Evolutionary conservation across 148 eudicot genomes (phyloP).

Genomic region (Vaccinium myrtillus): DNA sequence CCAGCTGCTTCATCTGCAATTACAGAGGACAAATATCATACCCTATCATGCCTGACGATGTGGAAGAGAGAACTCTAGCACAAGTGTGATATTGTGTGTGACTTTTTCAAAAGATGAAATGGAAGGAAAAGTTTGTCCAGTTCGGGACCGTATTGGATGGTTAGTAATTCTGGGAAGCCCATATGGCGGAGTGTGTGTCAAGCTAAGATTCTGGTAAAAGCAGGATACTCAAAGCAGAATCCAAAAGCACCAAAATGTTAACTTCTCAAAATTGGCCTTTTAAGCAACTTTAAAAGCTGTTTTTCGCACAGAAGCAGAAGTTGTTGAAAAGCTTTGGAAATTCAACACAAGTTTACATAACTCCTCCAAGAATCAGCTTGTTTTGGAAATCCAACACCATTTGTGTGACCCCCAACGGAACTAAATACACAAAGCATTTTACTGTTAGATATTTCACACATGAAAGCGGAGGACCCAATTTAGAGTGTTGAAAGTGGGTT

Average conservation of each 20-base stretch:
- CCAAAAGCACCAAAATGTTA: neutral
- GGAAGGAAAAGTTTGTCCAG: neutral
- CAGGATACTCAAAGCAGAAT: neutral
- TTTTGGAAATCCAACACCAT: neutral
- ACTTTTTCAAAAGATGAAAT: neutral
- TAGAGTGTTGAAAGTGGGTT: neutral
- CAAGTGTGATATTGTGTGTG: neutral
- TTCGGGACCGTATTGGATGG: neutral
- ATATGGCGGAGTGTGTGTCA: neutral
- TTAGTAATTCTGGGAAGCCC: neutral
- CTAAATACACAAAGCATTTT: neutral
- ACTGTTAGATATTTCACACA: neutral
- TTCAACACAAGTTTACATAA: neutral
- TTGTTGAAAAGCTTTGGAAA: neutral
- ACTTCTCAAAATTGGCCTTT: neutral
- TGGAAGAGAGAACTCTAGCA: no score
- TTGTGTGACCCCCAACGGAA: neutral
- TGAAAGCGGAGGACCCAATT: neutral
- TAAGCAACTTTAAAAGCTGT: neutral
- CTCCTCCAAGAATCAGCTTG: neutral
- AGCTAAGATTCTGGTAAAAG: neutral
- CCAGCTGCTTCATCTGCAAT: constrained; percentile 61
- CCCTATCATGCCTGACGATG: no score
- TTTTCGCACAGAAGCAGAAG: neutral
- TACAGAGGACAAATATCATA: constrained; percentile 3